Evolutionary conservation across 2,329 filamentous ascomycete species (phyloP).

Genomic region (Talaromyces sp.): DNA sequence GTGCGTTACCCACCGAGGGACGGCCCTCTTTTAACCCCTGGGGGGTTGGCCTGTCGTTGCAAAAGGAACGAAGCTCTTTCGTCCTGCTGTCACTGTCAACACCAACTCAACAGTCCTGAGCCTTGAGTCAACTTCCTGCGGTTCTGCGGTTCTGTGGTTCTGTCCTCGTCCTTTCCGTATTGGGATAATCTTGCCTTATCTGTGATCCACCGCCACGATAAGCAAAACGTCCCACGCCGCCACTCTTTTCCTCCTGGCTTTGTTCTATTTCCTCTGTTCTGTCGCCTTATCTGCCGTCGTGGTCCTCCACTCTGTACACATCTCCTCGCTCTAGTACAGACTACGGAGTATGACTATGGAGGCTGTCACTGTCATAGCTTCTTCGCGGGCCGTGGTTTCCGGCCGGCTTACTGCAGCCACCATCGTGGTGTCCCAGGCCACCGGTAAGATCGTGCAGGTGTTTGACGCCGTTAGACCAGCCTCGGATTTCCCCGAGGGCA

Average conservation of each 20-base stretch:
- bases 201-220: conserved; percentile 2
- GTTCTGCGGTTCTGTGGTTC: background rate
- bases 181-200: conserved; percentile 1
- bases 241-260: background rate
- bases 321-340: background rate
- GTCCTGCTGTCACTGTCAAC: background rate
- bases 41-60: background rate
- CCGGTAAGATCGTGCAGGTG: conserved; percentile 79
- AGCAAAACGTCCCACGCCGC: background rate
- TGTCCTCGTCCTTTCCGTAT: background rate
- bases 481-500: conserved; percentile 66
- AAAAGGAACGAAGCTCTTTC: background rate
- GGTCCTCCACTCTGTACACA: background rate
- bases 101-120: background rate
- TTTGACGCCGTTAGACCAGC: conserved; percentile 67
- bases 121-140: background rate
- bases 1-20: background rate
- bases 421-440: conserved; percentile 67
- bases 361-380: conserved; percentile 60
- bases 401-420: conserved; percentile 75
- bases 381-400: conserved; percentile 74
- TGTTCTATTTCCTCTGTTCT: background rate
- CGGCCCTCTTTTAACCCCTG: background rate
- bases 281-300: background rate
- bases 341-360: background rate